These are phyloP conservation scores for Pseudognaphalium luteoalbum DNA, from an alignment of 129 eudicot species.

Conservation along the genomic window DNA sequence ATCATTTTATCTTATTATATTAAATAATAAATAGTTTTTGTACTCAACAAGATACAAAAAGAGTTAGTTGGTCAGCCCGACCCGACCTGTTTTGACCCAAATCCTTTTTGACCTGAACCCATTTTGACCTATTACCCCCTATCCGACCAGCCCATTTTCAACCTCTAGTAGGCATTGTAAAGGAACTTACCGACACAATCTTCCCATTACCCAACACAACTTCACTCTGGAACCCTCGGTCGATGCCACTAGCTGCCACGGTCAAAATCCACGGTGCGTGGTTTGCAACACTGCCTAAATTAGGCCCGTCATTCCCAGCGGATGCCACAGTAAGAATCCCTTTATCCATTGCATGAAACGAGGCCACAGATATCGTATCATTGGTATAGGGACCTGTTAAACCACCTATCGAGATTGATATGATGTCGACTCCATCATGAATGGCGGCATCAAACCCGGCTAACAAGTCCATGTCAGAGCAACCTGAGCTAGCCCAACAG, in stretches of 20 bases:
- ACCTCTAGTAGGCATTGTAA: not conserved
- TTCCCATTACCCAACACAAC: slow-evolving; percentile 65
- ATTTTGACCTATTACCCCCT: not conserved
- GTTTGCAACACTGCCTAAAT: slow-evolving; percentile 47
- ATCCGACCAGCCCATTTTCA: not conserved
- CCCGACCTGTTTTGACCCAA: not conserved
- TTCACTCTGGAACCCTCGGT: slow-evolving; percentile 67
- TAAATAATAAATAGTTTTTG: not conserved
- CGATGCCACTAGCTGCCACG: slow-evolving; percentile 85
- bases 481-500: slow-evolving; percentile 77
- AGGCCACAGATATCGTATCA: slow-evolving; percentile 63
- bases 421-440: slow-evolving; percentile 83
- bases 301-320: slow-evolving; percentile 87
- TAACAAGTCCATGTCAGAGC: slow-evolving; percentile 85
- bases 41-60: not conserved
- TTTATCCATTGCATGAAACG: slow-evolving; percentile 78
- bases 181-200: slow-evolving; percentile 46
- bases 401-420: slow-evolving; percentile 89
- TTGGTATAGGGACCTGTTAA: slow-evolving; percentile 40
- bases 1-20: not conserved
- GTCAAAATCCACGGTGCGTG: slow-evolving; percentile 93
- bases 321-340: slow-evolving; percentile 87
- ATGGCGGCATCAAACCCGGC: slow-evolving; percentile 94
- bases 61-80: not conserved
- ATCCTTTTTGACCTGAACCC: too few relatives aligned